Evolutionary conservation across 1,284 basidiomycete species (phyloP), one percentile per base, ranked within the genome.

Genomic region (Hortiboletus rubellus): DNA sequence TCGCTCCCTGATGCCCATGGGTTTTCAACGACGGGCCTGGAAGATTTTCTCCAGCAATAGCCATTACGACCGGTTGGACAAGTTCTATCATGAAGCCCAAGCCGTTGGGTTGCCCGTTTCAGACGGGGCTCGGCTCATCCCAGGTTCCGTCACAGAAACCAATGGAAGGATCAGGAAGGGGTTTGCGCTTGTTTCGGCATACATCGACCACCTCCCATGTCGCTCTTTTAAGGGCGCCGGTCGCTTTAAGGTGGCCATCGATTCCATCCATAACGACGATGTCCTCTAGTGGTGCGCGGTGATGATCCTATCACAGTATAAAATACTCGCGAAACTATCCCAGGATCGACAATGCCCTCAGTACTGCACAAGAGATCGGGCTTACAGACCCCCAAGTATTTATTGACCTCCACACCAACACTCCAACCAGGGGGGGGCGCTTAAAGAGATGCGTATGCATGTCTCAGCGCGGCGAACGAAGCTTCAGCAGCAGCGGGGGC

Each of bases 61-160:
- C 0, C 54, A 57, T 17, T 34, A 12, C 15, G 1, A 33, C 7
- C 30, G 47, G 3, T 33, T 12, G 0, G 0, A 14, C 33, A 11
- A 11, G 6, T 1, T 2, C 2, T 1, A 22, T 2, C 18, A 8
- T 18, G 9, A 24, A 6, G 0, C 1, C 1, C 5, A 4, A 11
- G 18, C 30, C 2, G 1, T 2, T 6, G 6, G 14, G 3, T 3
- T 50, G 14, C 22, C 52, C 3, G 49, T 6, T 5, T 54, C 31
- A 34, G 4, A 1, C 12, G 33, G 2, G 7, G 22, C 1, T 14
- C 0, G 4, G 7, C n/a, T 12, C 9, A 6, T 5, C 15, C 0
- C 0, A 1, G 50, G 50, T 10, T n/a, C 7, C n/a, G 4, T 50
- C 46, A 5, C 3, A 10, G 3, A 22, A 1, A 0, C 4, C 9